Evolutionary conservation across 257 asterid species (phyloP).

Genomic region (Anisodus tanguticus): DNA sequence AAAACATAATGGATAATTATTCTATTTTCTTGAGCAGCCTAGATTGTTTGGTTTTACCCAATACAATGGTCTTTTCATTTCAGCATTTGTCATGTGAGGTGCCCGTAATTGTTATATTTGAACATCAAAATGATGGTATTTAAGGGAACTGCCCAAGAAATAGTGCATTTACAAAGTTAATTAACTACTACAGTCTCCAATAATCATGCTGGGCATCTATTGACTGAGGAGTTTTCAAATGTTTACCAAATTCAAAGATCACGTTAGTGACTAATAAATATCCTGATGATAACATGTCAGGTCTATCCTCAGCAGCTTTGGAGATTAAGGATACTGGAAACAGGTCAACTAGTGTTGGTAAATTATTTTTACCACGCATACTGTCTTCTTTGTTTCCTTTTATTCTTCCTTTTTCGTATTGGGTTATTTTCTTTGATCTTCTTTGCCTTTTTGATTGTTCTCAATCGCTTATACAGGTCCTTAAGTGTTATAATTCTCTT

Average conservation of each 20-base stretch:
- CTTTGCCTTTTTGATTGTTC: neutral
- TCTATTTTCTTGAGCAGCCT: neutral
- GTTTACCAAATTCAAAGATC: neutral
- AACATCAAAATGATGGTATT: neutral
- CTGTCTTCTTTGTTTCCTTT: slow-evolving; percentile 18
- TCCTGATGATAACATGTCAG: slow-evolving; percentile 49
- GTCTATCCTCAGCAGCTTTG: slow-evolving; percentile 87
- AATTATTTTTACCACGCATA: slow-evolving; percentile 27
- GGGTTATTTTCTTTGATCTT: neutral
- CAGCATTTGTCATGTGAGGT: neutral
- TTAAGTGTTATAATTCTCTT: neutral
- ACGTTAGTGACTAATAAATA: slow-evolving; percentile 9
- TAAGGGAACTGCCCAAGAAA: neutral
- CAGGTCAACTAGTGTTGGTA: slow-evolving; percentile 67
- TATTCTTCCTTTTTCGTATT: neutral
- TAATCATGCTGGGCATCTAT: neutral
- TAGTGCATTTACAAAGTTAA: slow-evolving; percentile 8
- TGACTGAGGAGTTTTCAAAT: neutral
- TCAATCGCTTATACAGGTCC: neutral
- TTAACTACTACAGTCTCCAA: neutral
- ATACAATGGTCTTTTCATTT: neutral
- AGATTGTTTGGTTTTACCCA: neutral
- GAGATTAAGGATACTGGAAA: slow-evolving; percentile 64
- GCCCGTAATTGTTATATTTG: neutral
- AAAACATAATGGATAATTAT: neutral